phyloP scores from a whole-genome alignment of 257 asterid species.

The Solanum stenotomum region DNA sequence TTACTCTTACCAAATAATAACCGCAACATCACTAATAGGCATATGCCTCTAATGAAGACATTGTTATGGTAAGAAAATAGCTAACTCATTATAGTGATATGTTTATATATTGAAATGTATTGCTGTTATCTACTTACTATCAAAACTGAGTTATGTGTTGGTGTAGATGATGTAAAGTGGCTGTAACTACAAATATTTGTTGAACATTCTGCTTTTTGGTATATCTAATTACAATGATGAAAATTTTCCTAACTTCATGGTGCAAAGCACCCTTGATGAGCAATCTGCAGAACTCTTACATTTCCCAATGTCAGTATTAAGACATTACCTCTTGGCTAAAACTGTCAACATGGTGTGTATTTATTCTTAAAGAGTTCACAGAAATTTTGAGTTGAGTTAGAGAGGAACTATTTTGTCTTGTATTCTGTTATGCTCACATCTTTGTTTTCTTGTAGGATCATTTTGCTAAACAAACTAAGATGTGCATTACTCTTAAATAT shows the following conservation, averaged over 20 bases:
- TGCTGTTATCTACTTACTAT: background rate
- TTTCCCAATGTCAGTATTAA: background rate
- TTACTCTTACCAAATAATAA: background rate
- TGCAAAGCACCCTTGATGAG: background rate
- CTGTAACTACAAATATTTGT: background rate
- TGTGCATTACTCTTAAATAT: constrained; percentile 49
- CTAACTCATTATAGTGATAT: background rate
- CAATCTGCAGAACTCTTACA: background rate
- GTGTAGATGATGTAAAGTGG: background rate
- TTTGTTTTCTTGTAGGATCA: constrained; percentile 30
- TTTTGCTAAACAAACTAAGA: constrained; percentile 21
- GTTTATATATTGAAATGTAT: background rate
- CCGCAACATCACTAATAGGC: background rate
- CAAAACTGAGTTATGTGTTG: background rate
- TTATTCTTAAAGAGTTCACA: background rate
- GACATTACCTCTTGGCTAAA: background rate
- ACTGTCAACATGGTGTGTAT: background rate
- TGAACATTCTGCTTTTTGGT: background rate
- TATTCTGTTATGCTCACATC: background rate
- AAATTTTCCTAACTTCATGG: background rate
- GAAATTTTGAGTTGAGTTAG: background rate
- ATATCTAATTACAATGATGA: background rate
- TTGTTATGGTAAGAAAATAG: background rate
- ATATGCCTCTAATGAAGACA: background rate
- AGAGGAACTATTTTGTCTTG: constrained; percentile 1